These are phyloP conservation scores for Apiospora sp. DNA, from an alignment of 2,329 filamentous ascomycete species.

Conservation along the genomic window DNA sequence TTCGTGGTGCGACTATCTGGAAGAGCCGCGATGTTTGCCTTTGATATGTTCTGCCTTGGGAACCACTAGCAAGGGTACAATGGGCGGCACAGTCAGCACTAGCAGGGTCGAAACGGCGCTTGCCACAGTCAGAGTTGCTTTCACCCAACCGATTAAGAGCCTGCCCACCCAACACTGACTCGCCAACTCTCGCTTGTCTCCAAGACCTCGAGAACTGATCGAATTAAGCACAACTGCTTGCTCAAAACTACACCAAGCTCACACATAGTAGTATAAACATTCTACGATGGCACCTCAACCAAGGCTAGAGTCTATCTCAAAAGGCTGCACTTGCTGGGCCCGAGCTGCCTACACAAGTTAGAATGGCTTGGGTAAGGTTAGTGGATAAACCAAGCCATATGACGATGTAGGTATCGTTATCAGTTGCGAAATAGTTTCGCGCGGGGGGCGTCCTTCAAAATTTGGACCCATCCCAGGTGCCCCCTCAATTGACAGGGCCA, in stretches of 20 bases:
- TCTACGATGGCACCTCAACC: too few species aligned
- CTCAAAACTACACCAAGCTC: background rate
- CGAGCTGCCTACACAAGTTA: background rate
- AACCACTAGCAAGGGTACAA: background rate
- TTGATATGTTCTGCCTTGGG: background rate
- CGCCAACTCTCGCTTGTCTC: background rate
- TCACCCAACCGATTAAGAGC: background rate
- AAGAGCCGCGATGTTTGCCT: background rate
- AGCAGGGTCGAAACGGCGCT: background rate
- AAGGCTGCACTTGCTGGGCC: too few species aligned
- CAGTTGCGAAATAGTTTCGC: background rate
- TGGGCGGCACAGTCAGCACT: background rate
- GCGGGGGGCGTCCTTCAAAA: background rate
- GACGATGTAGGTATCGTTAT: background rate
- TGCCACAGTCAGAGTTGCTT: background rate
- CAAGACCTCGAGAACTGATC: background rate
- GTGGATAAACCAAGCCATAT: background rate
- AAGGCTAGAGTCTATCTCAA: too few species aligned
- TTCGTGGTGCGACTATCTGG: background rate
- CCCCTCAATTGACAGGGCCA: background rate
- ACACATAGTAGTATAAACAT: background rate
- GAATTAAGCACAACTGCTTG: background rate
- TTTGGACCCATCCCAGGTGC: background rate
- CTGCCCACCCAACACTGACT: background rate
- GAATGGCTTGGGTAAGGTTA: background rate